Evolutionary conservation across 352 stramenopile species (phyloP).

Genomic region (Pythium aphanidermatum): DNA sequence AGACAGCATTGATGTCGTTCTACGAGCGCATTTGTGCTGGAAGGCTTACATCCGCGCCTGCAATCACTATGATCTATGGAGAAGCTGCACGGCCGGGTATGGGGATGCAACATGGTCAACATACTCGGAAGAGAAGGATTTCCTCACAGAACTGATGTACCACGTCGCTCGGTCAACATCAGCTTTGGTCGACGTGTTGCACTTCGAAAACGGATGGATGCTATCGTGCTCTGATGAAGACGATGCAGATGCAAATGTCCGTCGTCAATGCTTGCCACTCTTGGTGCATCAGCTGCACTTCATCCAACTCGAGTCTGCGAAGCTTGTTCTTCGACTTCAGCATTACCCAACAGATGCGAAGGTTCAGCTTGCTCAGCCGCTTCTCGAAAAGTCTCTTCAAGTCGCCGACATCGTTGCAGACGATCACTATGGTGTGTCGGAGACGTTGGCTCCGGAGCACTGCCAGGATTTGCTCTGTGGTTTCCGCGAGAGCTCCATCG

Average conservation of each 20-base stretch:
- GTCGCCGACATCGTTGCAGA: slow-evolving; percentile 75
- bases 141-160: slow-evolving; percentile 70
- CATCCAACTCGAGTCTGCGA: slow-evolving; percentile 71
- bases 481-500: slow-evolving; percentile 65
- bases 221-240: slow-evolving; percentile 37
- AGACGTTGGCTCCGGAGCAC: slow-evolving; percentile 52
- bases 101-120: slow-evolving; percentile 19
- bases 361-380: slow-evolving; percentile 40
- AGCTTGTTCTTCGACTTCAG: slow-evolving; percentile 58
- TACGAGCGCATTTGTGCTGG: slow-evolving; percentile 71
- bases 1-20: slow-evolving; percentile 36
- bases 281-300: slow-evolving; percentile 73
- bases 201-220: slow-evolving; percentile 81
- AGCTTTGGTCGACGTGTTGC: slow-evolving; percentile 57
- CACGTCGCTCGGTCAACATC: slow-evolving; percentile 47
- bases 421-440: slow-evolving; percentile 64
- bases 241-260: slow-evolving; percentile 36
- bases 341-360: slow-evolving; percentile 57
- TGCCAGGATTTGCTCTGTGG: slow-evolving; percentile 58
- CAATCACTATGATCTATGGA: slow-evolving; percentile 67
- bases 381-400: slow-evolving; percentile 70
- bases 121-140: slow-evolving; percentile 77
- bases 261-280: slow-evolving; percentile 52
- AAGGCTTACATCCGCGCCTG: slow-evolving; percentile 59
- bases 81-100: slow-evolving; percentile 36